Evolutionary conservation across 2,329 filamentous ascomycete genomes (phyloP), one percentile per base, ranked within the genome.

Genomic region (Lachnellula arida): DNA sequence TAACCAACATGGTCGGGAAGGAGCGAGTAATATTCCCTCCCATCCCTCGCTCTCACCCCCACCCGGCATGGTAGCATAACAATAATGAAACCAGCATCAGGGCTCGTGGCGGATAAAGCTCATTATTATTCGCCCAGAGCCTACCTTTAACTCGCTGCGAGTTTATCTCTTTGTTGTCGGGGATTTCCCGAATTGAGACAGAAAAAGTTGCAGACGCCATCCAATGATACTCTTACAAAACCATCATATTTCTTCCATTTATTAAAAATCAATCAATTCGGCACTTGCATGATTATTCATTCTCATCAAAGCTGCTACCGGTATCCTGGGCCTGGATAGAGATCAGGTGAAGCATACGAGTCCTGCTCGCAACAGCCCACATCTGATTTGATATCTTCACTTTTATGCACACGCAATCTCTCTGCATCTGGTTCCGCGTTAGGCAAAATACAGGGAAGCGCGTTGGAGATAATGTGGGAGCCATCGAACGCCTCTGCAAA

Each of bases 321-420:
- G 28, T 19, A 42, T n/a, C 5, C 15, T 42, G 12, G 46, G 40
- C 14, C 17, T 11, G 8, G 37, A 49, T 50, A 15, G 34, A 11
- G 48, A 25, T 22, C 39, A 34, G 14, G 32, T 23, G 19, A 37
- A 9, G 46, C 46, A 54, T 54, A 48, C 48, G 51, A 54, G 43
- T 55, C 44, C 47, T 55, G 54, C 39, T 50, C 43, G 39, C 46
- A 46, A 46, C 32, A 56, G 55, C 43, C 40, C 25, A 42, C 42
- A 40, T 51, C 34, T 57, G 56, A 57, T 56, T 58, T 55, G 56
- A 59, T 49, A 54, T 54, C 49, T 46, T 51, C 49, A 15, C 14
- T 8, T 17, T n/a, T 25, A 42, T 53, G 56, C 55, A 56, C 43
- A 22, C 58, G 58, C 58, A 63, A 63, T 60, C 60, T 58, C 47